Evolutionary conservation across 352 stramenopile species (phyloP).

Genomic region (Poterioochromonas sp.): DNA sequence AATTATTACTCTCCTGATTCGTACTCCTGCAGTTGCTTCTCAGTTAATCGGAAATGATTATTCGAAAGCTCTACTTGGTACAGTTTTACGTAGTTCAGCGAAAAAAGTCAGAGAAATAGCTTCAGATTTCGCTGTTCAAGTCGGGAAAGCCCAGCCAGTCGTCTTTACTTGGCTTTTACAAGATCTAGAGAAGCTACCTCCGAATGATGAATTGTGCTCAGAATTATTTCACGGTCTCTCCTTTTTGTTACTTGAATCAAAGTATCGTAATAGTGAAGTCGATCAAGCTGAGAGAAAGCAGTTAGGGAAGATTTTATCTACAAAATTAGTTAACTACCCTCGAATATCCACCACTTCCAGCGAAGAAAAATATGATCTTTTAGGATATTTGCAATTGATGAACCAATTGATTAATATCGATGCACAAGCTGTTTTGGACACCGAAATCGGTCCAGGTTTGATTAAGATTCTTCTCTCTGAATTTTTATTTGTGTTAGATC

Average conservation of each 20-base stretch:
- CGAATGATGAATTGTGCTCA: background rate
- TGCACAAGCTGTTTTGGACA: no score
- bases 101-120: constrained; percentile 15
- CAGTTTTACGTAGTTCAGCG: background rate
- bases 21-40: background rate
- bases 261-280: no score
- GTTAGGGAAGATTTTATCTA: background rate
- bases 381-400: constrained; percentile 10
- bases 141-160: background rate
- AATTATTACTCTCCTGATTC: background rate
- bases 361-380: background rate
- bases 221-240: background rate
- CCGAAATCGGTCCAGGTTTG: no score
- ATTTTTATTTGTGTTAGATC: no score
- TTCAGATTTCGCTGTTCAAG: background rate
- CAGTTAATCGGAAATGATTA: background rate
- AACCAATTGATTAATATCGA: background rate
- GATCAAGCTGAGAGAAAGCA: background rate
- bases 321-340: background rate
- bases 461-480: no score
- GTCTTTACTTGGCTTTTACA: background rate
- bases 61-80: background rate
- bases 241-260: background rate
- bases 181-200: background rate
- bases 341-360: no score